phyloP scores from a whole-genome alignment of 768 basidiomycete genomes.

The Pleurotus ostreatus region DNA sequence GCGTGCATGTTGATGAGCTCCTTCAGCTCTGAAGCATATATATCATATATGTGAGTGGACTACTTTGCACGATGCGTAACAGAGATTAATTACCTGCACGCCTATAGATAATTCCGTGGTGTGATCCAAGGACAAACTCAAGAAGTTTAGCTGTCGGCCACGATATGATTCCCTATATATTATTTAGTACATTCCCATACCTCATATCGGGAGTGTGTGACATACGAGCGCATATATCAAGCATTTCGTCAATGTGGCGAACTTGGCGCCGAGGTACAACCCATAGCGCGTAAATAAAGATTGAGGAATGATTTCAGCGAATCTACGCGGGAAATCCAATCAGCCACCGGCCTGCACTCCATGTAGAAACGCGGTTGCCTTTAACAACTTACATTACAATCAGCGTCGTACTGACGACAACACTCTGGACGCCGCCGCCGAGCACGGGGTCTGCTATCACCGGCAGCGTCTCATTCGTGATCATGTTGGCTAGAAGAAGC shows the following conservation, averaged over 20 bases:
- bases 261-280: constrained; percentile 82
- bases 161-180: constrained; percentile 58
- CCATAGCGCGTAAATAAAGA: constrained; percentile 91
- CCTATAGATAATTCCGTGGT: constrained; percentile 90
- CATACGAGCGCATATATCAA: constrained; percentile 69
- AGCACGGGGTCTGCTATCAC: constrained; percentile 78
- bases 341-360: not conserved
- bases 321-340: constrained; percentile 39
- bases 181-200: too few relatives aligned
- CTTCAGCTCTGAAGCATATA: constrained; percentile 56
- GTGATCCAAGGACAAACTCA: constrained; percentile 71
- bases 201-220: not conserved
- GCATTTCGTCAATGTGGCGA: constrained; percentile 65
- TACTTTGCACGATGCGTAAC: not conserved
- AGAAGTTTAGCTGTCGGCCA: constrained; percentile 87
- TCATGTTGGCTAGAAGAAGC: constrained; percentile 85
- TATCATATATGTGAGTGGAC: not conserved
- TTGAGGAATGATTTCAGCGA: constrained; percentile 90
- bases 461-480: constrained; percentile 85
- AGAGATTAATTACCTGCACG: constrained; percentile 43
- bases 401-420: constrained; percentile 77
- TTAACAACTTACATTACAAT: constrained; percentile 74
- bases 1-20: constrained; percentile 90
- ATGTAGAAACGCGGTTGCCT: not conserved
- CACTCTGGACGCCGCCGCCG: constrained; percentile 74